phyloP scores from a whole-genome alignment of 768 basidiomycete genomes.

The Tulasnella sp. region DNA sequence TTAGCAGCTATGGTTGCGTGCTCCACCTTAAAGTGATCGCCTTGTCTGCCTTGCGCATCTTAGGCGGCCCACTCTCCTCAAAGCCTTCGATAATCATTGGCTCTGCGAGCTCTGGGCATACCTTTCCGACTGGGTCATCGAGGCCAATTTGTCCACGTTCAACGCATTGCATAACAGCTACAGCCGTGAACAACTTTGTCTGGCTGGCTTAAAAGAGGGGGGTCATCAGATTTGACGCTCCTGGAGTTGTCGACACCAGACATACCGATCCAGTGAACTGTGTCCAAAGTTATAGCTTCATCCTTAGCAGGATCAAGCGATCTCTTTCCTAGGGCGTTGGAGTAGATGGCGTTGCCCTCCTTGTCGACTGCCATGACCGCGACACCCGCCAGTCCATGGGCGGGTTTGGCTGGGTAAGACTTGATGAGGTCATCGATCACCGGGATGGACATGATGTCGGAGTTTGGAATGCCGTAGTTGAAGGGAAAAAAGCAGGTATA shows the following conservation, averaged over 20 bases:
- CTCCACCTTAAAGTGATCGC: not conserved
- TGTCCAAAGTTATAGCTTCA: not conserved
- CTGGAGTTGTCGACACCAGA: too few relatives aligned
- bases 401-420: not conserved
- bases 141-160: slow-evolving; percentile 1
- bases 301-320: not conserved
- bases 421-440: not conserved
- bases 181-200: not conserved
- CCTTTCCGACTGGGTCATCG: not conserved
- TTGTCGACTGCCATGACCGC: not conserved
- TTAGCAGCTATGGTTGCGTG: too few relatives aligned
- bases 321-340: not conserved
- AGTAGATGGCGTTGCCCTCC: not conserved
- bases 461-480: too few relatives aligned
- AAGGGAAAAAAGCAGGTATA: too few relatives aligned
- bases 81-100: not conserved
- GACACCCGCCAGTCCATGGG: not conserved
- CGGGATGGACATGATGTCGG: too few relatives aligned
- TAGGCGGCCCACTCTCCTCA: not conserved
- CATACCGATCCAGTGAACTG: not conserved
- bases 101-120: not conserved
- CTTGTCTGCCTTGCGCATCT: not conserved
- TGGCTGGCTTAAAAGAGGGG: not conserved
- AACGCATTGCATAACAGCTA: not conserved
- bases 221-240: too few relatives aligned